A percentile compares a stretch with the other conserved stretches of the same genome.
These are phyloP conservation scores for Flagelloscypha sp. DNA, from an alignment of 768 basidiomycete species.

Conservation along the genomic window DNA sequence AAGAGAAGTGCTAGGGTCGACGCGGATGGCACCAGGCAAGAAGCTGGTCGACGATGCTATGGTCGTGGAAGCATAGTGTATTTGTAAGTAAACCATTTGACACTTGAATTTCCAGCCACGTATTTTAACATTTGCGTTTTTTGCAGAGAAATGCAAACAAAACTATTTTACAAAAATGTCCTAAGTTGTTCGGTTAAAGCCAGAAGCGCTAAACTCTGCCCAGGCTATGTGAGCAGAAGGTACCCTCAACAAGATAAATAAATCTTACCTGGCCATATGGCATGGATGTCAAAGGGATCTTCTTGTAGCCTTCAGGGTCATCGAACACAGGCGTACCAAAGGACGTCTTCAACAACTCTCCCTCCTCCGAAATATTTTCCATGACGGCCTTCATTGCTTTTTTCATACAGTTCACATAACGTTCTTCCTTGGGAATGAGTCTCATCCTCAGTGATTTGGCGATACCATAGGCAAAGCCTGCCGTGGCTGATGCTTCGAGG, in stretches of 20 bases:
- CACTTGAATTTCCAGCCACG: no score
- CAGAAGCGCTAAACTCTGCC: constrained; percentile 42
- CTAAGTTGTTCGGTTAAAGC: constrained; percentile 41
- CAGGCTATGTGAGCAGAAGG: no score
- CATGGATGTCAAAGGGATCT: constrained; percentile 47
- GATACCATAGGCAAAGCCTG: constrained; percentile 42
- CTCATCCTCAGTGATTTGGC: constrained; percentile 34
- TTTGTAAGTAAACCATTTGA: no score
- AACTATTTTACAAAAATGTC: constrained; percentile 26
- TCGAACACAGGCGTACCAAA: constrained; percentile 49
- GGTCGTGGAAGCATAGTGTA: no score
- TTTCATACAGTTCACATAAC: constrained; percentile 27
- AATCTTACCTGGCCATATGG: no score
- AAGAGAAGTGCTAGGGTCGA: constrained; percentile 62
- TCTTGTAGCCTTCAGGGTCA: constrained; percentile 38
- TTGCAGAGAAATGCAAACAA: no score
- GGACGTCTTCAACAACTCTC: constrained; percentile 39
- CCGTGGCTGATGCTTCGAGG: constrained; percentile 41
- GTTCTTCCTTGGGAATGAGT: constrained; percentile 31
- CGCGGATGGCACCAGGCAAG: no score
- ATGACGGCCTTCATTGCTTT: constrained; percentile 36
- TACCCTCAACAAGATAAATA: no score
- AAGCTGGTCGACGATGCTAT: no score
- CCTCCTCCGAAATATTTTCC: constrained; percentile 34
- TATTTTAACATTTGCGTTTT: no score